Percentiles rank a stretch among this genome's conserved stretches.
These are phyloP conservation scores for Didymella arachidicola DNA, from an alignment of 2,329 filamentous ascomycete genomes.

Conservation along the genomic window DNA sequence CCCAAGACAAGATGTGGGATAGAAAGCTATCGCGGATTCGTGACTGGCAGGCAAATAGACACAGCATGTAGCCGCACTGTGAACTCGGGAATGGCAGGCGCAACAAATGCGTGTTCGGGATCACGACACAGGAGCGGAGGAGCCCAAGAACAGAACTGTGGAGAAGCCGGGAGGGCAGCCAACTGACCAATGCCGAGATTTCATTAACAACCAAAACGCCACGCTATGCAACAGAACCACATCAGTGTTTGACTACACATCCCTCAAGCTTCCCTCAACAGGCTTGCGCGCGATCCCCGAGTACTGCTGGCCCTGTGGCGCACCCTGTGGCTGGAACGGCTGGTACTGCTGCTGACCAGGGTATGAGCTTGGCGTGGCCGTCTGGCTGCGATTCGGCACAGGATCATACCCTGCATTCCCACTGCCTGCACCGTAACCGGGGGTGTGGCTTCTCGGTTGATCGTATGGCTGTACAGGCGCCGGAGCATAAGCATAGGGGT, in stretches of 20 bases:
- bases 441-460: constrained; percentile 5
- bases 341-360: constrained; percentile 28
- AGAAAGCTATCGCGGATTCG: too few species aligned
- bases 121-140: neutral
- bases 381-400: neutral
- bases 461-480: constrained; percentile 2
- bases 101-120: neutral
- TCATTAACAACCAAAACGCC: constrained; percentile 2
- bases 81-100: neutral
- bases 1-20: too few species aligned
- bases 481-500: constrained; percentile 6
- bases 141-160: neutral
- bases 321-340: constrained; percentile 20
- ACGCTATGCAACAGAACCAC: constrained; percentile 2
- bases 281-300: constrained; percentile 25
- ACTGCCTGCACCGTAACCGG: neutral
- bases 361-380: constrained; percentile 17
- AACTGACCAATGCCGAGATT: neutral
- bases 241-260: constrained; percentile 20
- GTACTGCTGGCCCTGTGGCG: constrained; percentile 6
- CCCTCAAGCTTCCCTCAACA: constrained; percentile 29
- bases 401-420: constrained; percentile 3
- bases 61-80: neutral
- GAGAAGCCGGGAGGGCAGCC: neutral
- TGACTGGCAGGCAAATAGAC: neutral